Percentiles rank a stretch among this genome's conserved stretches.
Evolutionary conservation across 2,329 filamentous ascomycete genomes (phyloP).

Genomic region (Coniochaeta ligniaria): DNA sequence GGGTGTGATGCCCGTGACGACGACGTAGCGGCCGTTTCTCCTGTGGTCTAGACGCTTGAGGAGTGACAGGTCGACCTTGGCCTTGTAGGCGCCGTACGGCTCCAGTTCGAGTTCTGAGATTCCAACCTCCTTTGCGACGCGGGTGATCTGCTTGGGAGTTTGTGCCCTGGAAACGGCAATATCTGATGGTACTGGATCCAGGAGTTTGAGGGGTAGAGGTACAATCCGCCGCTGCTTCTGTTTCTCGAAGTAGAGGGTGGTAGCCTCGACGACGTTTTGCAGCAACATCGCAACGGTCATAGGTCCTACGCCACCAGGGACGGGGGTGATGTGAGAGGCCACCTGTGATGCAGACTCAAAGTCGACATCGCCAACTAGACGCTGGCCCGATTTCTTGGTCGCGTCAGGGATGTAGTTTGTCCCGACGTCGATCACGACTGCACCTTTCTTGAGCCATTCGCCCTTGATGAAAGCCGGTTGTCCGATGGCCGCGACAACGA

Average conservation of each 20-base stretch:
- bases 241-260: constrained; percentile 72
- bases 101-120: constrained; percentile 86
- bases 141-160: constrained; percentile 83
- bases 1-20: constrained; percentile 93
- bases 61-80: constrained; percentile 80
- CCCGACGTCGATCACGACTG: constrained; percentile 94
- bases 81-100: constrained; percentile 92
- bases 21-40: constrained; percentile 80
- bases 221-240: constrained; percentile 74
- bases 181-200: constrained; percentile 84
- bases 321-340: constrained; percentile 89
- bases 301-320: constrained; percentile 91
- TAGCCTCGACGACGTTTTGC: constrained; percentile 87
- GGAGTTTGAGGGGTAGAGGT: constrained; percentile 75
- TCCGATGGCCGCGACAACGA: constrained; percentile 89
- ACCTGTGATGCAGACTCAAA: constrained; percentile 78
- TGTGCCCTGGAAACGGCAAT: constrained; percentile 88
- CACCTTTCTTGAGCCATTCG: constrained; percentile 90
- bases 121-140: constrained; percentile 77
- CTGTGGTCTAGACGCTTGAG: constrained; percentile 82
- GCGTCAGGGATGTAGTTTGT: constrained; percentile 91
- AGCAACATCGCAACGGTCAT: constrained; percentile 99
- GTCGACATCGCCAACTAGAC: constrained; percentile 92
- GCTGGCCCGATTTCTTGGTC: constrained; percentile 84
- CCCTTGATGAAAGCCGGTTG: constrained; percentile 83